A percentile compares a stretch with the other conserved stretches of the same genome.
phyloP scores from a whole-genome alignment of 1,284 basidiomycete genomes.

The Fistulina hepatica region DNA sequence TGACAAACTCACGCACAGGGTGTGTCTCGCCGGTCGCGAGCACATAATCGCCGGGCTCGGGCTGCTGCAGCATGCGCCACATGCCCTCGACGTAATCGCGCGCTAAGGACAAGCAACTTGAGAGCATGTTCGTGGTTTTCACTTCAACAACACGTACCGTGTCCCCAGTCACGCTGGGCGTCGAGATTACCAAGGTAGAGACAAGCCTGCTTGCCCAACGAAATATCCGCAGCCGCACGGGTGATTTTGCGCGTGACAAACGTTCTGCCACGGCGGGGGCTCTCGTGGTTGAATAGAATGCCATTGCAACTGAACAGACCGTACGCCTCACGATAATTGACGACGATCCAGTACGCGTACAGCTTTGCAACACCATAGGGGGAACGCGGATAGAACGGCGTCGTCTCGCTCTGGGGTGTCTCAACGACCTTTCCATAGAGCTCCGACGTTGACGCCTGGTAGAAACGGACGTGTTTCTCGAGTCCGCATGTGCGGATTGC shows the following conservation, averaged over 20 bases:
- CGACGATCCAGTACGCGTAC: slow-evolving; percentile 80
- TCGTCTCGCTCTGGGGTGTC: slow-evolving; percentile 83
- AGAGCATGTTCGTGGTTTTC: neutral
- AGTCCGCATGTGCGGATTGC: slow-evolving; percentile 88
- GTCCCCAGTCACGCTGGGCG: slow-evolving; percentile 89
- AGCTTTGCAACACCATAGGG: slow-evolving; percentile 90
- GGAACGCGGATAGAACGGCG: slow-evolving; percentile 87
- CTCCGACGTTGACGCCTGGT: slow-evolving; percentile 90
- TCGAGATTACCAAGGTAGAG: slow-evolving; percentile 87
- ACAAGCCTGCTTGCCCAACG: slow-evolving; percentile 73
- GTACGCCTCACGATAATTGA: slow-evolving; percentile 89
- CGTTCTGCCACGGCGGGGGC: slow-evolving; percentile 80
- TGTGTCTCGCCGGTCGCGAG: slow-evolving; percentile 91
- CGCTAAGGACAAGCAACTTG: slow-evolving; percentile 31
- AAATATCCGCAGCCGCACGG: slow-evolving; percentile 82
- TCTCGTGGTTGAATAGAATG: slow-evolving; percentile 91
- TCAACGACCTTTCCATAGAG: slow-evolving; percentile 89
- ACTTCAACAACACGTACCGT: slow-evolving; percentile 41
- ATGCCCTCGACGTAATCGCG: slow-evolving; percentile 88
- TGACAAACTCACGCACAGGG: slow-evolving; percentile 80
- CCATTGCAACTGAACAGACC: slow-evolving; percentile 89
- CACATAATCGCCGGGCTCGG: slow-evolving; percentile 73
- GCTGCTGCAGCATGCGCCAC: slow-evolving; percentile 91
- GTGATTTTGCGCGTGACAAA: slow-evolving; percentile 92
- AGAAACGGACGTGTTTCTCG: slow-evolving; percentile 78